A percentile compares a stretch with the other conserved stretches of the same genome.
These are phyloP conservation scores for Phalaenopsis equestris DNA, from an alignment of 106 monocot species.

Conservation along the genomic window DNA sequence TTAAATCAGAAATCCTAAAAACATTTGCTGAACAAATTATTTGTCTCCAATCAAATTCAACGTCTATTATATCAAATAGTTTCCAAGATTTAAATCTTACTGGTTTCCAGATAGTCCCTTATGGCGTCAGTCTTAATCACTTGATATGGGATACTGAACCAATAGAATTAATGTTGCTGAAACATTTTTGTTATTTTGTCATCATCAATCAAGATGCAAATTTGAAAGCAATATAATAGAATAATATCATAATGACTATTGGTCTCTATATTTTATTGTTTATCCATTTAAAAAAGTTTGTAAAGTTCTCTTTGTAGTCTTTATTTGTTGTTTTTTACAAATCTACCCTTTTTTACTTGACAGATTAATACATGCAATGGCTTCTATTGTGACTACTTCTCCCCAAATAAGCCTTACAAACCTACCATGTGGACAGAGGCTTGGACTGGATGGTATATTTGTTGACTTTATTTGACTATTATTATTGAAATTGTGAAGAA, in stretches of 20 bases:
- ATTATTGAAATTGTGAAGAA: too few species aligned
- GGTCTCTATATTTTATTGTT: not conserved
- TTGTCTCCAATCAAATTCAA: too few species aligned
- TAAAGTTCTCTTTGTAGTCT: not conserved
- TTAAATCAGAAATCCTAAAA: too few species aligned
- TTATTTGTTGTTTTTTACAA: not conserved
- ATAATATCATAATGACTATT: not conserved
- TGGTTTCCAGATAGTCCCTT: not conserved
- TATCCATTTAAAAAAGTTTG: constrained; percentile 3
- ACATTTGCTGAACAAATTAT: too few species aligned
- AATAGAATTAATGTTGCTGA: not conserved
- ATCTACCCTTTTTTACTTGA: not conserved
- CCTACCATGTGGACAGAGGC: constrained; percentile 93
- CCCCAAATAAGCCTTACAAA: constrained; percentile 76
- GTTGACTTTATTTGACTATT: not conserved
- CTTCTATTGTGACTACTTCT: constrained; percentile 76
- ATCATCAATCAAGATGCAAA: not conserved
- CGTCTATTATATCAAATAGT: too few species aligned
- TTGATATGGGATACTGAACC: not conserved
- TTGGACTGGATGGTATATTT: constrained; percentile 85
- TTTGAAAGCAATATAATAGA: not conserved
- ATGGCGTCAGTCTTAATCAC: not conserved
- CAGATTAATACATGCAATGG: constrained; percentile 93
- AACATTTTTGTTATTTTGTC: not conserved
- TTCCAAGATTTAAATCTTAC: too few species aligned